These are phyloP conservation scores for Entomophthora muscae DNA, from an alignment of 371 early-diverging fungal genomes.

Conservation along the genomic window DNA sequence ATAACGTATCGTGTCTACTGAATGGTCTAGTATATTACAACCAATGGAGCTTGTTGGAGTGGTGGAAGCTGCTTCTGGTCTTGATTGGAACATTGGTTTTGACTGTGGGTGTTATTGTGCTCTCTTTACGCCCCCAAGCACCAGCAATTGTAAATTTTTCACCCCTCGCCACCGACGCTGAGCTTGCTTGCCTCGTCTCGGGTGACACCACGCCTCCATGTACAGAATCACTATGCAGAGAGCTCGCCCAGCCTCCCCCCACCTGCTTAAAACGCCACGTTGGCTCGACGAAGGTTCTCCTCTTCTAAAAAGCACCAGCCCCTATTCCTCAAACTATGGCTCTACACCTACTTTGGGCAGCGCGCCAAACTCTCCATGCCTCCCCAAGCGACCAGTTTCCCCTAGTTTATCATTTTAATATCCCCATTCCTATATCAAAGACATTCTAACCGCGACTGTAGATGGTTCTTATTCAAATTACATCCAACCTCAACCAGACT, in stretches of 20 bases:
- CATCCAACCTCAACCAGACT: too few species aligned
- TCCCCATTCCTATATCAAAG: too few species aligned
- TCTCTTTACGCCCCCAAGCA: slow-evolving; percentile 20
- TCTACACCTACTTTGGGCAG: background rate
- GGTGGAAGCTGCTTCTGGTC: slow-evolving; percentile 43
- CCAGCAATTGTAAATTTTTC: background rate
- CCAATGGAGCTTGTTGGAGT: slow-evolving; percentile 42
- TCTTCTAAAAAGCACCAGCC: background rate
- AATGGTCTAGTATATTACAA: slow-evolving; percentile 67
- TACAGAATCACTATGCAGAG: background rate
- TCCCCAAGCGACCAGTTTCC: background rate
- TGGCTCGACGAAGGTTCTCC: background rate
- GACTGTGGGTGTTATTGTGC: slow-evolving; percentile 39
- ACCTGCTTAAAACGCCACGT: background rate
- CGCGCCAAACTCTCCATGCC: background rate
- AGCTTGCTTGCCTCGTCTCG: background rate
- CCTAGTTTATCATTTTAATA: background rate
- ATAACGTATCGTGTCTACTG: slow-evolving; percentile 54
- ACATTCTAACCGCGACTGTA: too few species aligned
- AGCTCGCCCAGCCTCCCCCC: background rate
- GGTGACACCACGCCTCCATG: background rate
- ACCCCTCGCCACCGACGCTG: background rate
- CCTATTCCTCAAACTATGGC: background rate
- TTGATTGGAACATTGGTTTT: slow-evolving; percentile 44
- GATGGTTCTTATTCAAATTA: too few species aligned